phyloP scores from a whole-genome alignment of 2,329 filamentous ascomycete species.

The Aspergillus texensis region DNA sequence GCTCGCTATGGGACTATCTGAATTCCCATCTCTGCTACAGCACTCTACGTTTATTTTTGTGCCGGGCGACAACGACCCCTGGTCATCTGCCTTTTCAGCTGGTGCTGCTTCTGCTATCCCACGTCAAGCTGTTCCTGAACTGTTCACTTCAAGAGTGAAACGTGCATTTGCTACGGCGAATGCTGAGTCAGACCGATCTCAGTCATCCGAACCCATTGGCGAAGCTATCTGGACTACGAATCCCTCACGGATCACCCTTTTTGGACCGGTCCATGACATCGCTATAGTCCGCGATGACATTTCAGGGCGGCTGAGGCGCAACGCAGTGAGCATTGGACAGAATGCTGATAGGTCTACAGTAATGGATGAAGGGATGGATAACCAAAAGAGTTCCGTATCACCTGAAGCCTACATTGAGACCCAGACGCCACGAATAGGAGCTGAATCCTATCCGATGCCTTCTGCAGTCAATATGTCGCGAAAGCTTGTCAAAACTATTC shows the following conservation, averaged over 20 bases:
- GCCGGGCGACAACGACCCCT: constrained; percentile 96
- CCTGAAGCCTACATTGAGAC: constrained; percentile 34
- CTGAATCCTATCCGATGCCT: constrained; percentile 26
- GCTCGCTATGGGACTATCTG: constrained; percentile 77
- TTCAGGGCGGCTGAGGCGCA: constrained; percentile 74
- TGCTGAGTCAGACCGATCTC: constrained; percentile 61
- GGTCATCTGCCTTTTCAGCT: constrained; percentile 76
- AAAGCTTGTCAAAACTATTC: constrained; percentile 83
- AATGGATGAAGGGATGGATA: constrained; percentile 31
- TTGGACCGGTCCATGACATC: constrained; percentile 85
- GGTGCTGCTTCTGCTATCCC: constrained; percentile 51
- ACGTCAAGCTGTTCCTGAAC: constrained; percentile 68
- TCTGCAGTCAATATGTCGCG: constrained; percentile 57
- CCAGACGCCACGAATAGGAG: constrained; percentile 19
- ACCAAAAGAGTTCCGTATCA: constrained; percentile 29
- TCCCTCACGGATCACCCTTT: constrained; percentile 77
- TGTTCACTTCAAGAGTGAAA: constrained; percentile 87
- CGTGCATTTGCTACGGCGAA: constrained; percentile 80
- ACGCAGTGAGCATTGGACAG: constrained; percentile 69
- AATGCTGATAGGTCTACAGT: constrained; percentile 22
- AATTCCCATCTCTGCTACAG: constrained; percentile 79
- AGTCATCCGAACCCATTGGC: constrained; percentile 59
- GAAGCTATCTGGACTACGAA: constrained; percentile 89
- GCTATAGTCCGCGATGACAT: constrained; percentile 87
- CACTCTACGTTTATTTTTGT: constrained; percentile 87